Evolutionary conservation across 768 basidiomycete genomes (phyloP), one percentile per base, ranked within the genome.

Genomic region (Hypsizygus marmoreus): DNA sequence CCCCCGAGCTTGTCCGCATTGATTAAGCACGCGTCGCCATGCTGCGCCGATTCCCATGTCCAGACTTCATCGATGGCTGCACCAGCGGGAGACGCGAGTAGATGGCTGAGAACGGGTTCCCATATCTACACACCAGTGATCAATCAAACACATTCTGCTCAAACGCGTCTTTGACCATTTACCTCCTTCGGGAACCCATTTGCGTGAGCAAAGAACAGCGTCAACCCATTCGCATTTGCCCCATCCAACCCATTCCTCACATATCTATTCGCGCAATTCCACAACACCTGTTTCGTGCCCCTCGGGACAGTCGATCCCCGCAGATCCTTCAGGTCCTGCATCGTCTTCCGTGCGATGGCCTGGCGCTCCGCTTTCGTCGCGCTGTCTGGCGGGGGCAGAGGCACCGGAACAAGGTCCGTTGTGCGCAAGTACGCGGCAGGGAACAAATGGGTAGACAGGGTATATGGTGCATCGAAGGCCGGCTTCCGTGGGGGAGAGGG

Each of bases 141-240:
- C 17, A 36, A 35, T 19, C 17, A 34, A 29, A 7, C 28, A 31
- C 8, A 11, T 43, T 33, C 22, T 5, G 12, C 38, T 4, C 29
- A 3, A 39, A 29, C 4, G 8, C 19, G n/a, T 19, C 17, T 26
- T 9, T 16, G 22, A 32, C 16, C 20, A 51, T 79, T 37, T 42
- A 82, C 89, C 81, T 95, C 91, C 62, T 94, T 95, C 36, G 80
- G 81, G 55, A 95, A 86, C 1, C 94, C 92, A 63, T 91, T 95
- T 2, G 90, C 91, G 61, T 95, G 93, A 3, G 81, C 79, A 36
- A 89, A 71, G 51, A 94, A 77, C 40, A 95, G 64, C 0, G 91
- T 95, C 8, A 88, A 40, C 0, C 86, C 80, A 10, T 67, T 66
- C 17, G 57, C 60, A 31, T 43, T 50, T 24, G 41, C 47, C 12